phyloP scores from a whole-genome alignment of 192 early-diverging fungal genomes.

The Coemansia sp. region DNA sequence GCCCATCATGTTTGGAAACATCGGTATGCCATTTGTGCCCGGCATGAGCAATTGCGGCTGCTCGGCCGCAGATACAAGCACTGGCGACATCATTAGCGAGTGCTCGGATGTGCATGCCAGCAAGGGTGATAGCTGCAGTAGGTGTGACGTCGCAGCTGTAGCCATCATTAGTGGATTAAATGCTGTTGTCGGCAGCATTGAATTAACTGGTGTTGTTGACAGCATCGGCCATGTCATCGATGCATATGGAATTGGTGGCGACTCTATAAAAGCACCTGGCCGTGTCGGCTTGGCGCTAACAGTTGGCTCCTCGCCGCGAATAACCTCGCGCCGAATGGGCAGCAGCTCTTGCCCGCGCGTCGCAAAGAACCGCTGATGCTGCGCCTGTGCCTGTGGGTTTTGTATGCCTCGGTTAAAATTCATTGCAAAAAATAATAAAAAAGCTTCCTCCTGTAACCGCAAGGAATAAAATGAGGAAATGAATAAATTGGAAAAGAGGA shows the following conservation, averaged over 20 bases:
- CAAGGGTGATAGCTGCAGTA: neutral
- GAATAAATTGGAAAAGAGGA: neutral
- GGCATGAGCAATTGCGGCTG: neutral
- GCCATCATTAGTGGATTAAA: conserved; percentile 6
- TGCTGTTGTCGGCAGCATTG: neutral
- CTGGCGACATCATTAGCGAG: neutral
- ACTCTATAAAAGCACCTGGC: neutral
- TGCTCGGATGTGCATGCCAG: neutral
- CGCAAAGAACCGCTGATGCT: conserved; percentile 27
- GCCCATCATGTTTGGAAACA: conserved; percentile 1
- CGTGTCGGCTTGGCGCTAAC: neutral
- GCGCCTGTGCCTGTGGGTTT: conserved; percentile 7
- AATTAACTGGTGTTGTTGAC: neutral
- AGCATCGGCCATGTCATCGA: neutral
- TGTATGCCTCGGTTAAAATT: conserved; percentile 7
- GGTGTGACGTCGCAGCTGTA: neutral
- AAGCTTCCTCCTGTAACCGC: neutral
- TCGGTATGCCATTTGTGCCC: neutral
- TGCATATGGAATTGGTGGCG: neutral
- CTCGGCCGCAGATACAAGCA: neutral
- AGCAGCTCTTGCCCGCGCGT: conserved; percentile 17
- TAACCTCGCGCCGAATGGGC: conserved; percentile 28
- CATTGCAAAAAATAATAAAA: conserved; percentile 5
- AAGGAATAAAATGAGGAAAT: neutral
- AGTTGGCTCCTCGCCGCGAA: conserved; percentile 4